A percentile compares a stretch with the other conserved stretches of the same genome.
These are phyloP conservation scores for Citrullus mucosospermus DNA, from an alignment of 306 rosid genomes.

Conservation along the genomic window DNA sequence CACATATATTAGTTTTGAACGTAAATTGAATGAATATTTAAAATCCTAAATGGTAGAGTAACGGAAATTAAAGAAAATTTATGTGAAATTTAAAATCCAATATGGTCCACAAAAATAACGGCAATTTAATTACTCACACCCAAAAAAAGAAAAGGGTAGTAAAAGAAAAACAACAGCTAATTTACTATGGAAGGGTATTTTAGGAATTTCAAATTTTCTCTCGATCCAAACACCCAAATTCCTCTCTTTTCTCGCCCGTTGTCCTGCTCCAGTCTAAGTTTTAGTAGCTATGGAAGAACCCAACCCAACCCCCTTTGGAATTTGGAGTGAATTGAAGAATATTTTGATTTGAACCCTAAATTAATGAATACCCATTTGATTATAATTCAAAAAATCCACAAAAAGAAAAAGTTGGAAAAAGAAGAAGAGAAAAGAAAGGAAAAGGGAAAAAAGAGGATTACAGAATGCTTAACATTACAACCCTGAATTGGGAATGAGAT, in stretches of 20 bases:
- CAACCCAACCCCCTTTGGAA: not conserved
- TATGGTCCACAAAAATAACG: not conserved
- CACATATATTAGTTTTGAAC: no score
- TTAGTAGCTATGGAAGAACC: not conserved
- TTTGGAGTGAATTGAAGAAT: not conserved
- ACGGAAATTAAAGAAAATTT: not conserved
- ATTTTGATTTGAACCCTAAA: not conserved
- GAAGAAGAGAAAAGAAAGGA: not conserved
- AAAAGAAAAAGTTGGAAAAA: not conserved
- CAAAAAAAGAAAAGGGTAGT: not conserved
- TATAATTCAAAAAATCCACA: not conserved
- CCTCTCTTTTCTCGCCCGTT: not conserved
- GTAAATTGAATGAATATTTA: not conserved
- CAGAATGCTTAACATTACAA: not conserved
- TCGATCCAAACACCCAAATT: conserved; percentile 16
- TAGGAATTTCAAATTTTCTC: conserved; percentile 4
- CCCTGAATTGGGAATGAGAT: not conserved
- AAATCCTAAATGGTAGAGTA: not conserved
- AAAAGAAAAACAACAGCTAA: not conserved
- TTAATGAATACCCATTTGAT: not conserved
- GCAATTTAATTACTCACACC: not conserved
- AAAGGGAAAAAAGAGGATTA: not conserved
- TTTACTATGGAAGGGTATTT: conserved; percentile 5
- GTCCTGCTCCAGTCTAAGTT: not conserved
- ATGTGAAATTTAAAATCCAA: not conserved